Evolutionary conservation across 805 yeast species (phyloP).

Genomic region (Kazachstania viticola): DNA sequence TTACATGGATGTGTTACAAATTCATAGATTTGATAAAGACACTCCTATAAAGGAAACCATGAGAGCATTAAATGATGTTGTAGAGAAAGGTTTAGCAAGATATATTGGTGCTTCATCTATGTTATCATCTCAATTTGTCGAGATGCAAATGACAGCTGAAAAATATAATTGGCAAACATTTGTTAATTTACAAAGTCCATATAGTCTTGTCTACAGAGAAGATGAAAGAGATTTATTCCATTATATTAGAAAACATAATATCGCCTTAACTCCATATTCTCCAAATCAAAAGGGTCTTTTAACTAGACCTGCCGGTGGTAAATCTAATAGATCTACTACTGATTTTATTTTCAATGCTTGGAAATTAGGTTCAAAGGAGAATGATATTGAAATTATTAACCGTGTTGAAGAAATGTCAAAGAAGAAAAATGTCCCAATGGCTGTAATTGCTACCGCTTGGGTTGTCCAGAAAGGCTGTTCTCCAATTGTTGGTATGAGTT

Average conservation of each 20-base stretch:
- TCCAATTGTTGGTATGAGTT: slow-evolving; percentile 46
- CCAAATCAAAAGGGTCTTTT: slow-evolving; percentile 47
- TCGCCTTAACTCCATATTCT: slow-evolving; percentile 52
- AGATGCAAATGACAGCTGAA: slow-evolving; percentile 43
- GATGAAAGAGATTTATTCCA: slow-evolving; percentile 54
- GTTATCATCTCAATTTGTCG: slow-evolving; percentile 41
- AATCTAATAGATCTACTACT: slow-evolving; percentile 5
- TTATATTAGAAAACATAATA: slow-evolving; percentile 39
- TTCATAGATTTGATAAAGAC: slow-evolving; percentile 39
- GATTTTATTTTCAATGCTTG: slow-evolving; percentile 4
- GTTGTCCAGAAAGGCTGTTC: slow-evolving; percentile 24
- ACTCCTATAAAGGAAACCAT: slow-evolving; percentile 39
- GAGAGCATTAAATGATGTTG: slow-evolving; percentile 43
- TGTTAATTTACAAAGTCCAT: slow-evolving; percentile 46
- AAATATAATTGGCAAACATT: slow-evolving; percentile 26
- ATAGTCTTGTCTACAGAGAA: slow-evolving; percentile 48
- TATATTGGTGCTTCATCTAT: slow-evolving; percentile 54
- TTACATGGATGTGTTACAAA: slow-evolving; percentile 40
- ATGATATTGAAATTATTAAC: neutral
- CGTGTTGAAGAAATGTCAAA: slow-evolving; percentile 36
- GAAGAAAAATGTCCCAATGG: slow-evolving; percentile 38
- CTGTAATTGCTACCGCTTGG: slow-evolving; percentile 38
- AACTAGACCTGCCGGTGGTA: slow-evolving; percentile 32
- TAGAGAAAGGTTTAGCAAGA: slow-evolving; percentile 36
- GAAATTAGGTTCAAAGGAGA: neutral